Base-by-base conservation (phyloP, 345 rosid genomes). In the Pelargonium nanum region DNA sequence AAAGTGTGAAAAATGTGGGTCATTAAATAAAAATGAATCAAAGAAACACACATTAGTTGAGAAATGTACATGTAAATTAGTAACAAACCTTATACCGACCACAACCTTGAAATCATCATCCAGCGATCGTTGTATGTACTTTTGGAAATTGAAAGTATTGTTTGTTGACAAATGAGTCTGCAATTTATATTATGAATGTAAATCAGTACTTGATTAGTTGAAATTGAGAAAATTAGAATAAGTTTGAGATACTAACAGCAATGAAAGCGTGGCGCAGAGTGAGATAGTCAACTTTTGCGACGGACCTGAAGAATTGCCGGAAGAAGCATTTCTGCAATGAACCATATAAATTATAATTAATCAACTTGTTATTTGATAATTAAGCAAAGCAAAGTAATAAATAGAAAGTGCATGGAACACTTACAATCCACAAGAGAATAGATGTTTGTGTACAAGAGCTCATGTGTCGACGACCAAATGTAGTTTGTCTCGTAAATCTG, bases 191-290 rank as follows among this genome's bases (percentile, higher is more conserved):
- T 8, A 19, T 26, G n/a, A n/a, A n/a, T n/a, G n/a, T n/a, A n/a
- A n/a, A n/a, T n/a, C n/a, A n/a, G n/a, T n/a, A n/a, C 9, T 53
- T 53, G 23, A 53, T 12, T 16, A 55, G 22, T 19, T 4, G 16
- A 23, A 45, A 19, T 6, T 24, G 58, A 15, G 4, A 56, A 26
- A 28, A 23, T 6, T 40, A 12, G 53, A 15, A 30, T 23, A 32
- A 65, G 57, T 1, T 24, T 15, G 19, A 40, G 12, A 56, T 19
- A 63, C 79, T 68, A 55, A 88, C 92, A 56, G 77, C 30, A 25
- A 88, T 69, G 79, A 88, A 88, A 20, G 88, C 92, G 53, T 83
- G 96, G 55, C 96, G 96, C 10, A 88, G 65, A 4, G 96, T 88
- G 44, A 85, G 79, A 56, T 85, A 88, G 66, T 88, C 96, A 5